These are phyloP conservation scores for Fraxinus ornus DNA, from an alignment of 305 asterid genomes.

Conservation along the genomic window DNA sequence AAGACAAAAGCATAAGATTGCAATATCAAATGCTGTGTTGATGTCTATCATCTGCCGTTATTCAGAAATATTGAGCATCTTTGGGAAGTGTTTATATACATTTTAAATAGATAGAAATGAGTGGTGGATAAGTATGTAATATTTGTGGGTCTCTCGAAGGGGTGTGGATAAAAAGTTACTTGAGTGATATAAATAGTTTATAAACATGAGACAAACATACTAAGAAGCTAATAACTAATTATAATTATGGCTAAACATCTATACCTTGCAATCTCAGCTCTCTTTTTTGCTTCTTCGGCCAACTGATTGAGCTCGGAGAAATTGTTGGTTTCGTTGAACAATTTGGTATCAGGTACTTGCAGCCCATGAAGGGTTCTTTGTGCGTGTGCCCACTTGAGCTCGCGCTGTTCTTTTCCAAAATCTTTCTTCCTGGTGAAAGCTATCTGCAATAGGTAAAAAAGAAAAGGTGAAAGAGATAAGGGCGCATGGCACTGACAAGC, in stretches of 20 bases:
- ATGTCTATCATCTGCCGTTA: not conserved
- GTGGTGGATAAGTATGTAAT: not conserved
- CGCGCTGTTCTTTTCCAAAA: slow-evolving; percentile 96
- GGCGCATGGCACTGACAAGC: not conserved
- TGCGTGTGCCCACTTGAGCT: slow-evolving; percentile 95
- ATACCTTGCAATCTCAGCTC: slow-evolving; percentile 99
- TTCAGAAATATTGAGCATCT: not conserved
- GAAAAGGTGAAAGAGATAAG: not conserved
- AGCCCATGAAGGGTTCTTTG: slow-evolving; percentile 97
- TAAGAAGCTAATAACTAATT: not conserved
- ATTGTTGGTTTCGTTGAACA: slow-evolving; percentile 73
- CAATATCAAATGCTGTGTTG: not conserved
- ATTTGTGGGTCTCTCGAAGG: not conserved
- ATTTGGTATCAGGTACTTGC: slow-evolving; percentile 90
- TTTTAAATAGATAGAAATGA: not conserved
- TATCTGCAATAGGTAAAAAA: slow-evolving; percentile 44
- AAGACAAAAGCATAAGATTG: not conserved
- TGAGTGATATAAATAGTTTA: not conserved
- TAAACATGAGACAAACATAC: not conserved
- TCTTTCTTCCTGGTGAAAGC: slow-evolving; percentile 96
- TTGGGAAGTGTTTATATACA: not conserved
- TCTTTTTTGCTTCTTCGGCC: slow-evolving; percentile 96
- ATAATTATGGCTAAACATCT: not conserved
- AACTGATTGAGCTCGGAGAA: slow-evolving; percentile 92
- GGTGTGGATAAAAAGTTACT: not conserved